phyloP scores from a whole-genome alignment of 2,329 filamentous ascomycete species.

The Stagonosporopsis chrysanthemi region DNA sequence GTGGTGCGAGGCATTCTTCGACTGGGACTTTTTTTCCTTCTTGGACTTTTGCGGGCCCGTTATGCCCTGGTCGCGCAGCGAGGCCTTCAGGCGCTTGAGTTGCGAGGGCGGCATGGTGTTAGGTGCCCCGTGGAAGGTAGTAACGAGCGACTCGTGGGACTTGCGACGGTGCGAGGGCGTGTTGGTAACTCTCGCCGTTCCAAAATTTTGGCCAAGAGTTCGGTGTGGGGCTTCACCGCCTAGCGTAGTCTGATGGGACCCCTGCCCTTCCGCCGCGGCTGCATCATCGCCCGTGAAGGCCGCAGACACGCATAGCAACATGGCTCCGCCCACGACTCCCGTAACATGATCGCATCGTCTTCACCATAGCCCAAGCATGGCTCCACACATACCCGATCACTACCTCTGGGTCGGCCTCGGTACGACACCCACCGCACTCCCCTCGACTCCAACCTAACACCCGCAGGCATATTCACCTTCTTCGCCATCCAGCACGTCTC shows the following conservation, averaged over 20 bases:
- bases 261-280: constrained; percentile 23
- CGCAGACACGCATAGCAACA: constrained; percentile 1
- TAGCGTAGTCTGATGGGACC: constrained; percentile 11
- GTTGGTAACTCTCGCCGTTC: neutral
- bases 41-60: constrained; percentile 93
- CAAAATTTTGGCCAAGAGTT: constrained; percentile 34
- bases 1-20: constrained; percentile 76
- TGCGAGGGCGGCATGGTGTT: constrained; percentile 87
- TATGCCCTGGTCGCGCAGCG: constrained; percentile 86
- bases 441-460: constrained; percentile 43
- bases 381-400: constrained; percentile 52
- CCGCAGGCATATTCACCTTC: constrained; percentile 62
- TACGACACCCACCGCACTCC: constrained; percentile 54
- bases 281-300: constrained; percentile 28
- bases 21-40: constrained; percentile 80
- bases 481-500: constrained; percentile 63
- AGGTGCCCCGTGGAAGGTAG: neutral
- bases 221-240: constrained; percentile 24
- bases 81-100: constrained; percentile 92
- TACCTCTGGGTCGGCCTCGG: constrained; percentile 58
- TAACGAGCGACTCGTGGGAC: constrained; percentile 9
- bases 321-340: neutral
- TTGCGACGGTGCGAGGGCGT: neutral
- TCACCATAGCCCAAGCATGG: constrained; percentile 35
- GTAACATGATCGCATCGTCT: constrained; percentile 23